Evolutionary conservation across 345 rosid species (phyloP).

Genomic region (Abelmoschus esculentus): DNA sequence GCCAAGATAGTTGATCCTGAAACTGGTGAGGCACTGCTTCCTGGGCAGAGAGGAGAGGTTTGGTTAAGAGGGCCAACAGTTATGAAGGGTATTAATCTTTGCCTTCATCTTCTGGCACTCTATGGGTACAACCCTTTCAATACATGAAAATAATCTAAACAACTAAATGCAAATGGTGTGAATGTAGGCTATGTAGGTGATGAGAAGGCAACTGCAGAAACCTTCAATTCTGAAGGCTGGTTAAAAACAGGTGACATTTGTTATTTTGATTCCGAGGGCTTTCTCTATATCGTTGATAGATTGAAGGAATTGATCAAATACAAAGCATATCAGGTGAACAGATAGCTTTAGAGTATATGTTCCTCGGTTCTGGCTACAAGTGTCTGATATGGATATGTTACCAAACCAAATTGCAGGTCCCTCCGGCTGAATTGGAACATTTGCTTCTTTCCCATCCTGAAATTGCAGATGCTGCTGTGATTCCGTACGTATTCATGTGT

Average conservation of each 20-base stretch:
- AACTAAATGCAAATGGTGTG: background rate
- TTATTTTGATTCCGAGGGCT: slow-evolving; percentile 43
- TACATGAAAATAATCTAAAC: no score
- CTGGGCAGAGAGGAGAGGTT: slow-evolving; percentile 74
- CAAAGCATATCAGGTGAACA: slow-evolving; percentile 81
- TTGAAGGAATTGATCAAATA: slow-evolving; percentile 88
- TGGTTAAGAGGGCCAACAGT: slow-evolving; percentile 73
- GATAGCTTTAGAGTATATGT: background rate
- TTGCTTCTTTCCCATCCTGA: slow-evolving; percentile 63
- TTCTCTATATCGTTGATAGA: slow-evolving; percentile 53
- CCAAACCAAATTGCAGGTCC: slow-evolving; percentile 44
- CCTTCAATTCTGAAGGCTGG: slow-evolving; percentile 79
- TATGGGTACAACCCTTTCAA: no score
- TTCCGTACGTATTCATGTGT: slow-evolving; percentile 41
- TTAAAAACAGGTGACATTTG: slow-evolving; percentile 91
- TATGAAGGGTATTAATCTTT: slow-evolving; percentile 54
- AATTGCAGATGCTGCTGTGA: slow-evolving; percentile 85
- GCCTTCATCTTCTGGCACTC: no score
- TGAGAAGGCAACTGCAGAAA: slow-evolving; percentile 81
- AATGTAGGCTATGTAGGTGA: slow-evolving; percentile 72
- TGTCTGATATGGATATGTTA: background rate
- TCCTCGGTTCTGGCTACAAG: no score
- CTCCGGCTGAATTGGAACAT: slow-evolving; percentile 93
- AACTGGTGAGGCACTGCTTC: slow-evolving; percentile 62
- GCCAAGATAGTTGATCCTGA: slow-evolving; percentile 79